phyloP scores from a whole-genome alignment of 306 rosid genomes.

The Dryas alaskensis region DNA sequence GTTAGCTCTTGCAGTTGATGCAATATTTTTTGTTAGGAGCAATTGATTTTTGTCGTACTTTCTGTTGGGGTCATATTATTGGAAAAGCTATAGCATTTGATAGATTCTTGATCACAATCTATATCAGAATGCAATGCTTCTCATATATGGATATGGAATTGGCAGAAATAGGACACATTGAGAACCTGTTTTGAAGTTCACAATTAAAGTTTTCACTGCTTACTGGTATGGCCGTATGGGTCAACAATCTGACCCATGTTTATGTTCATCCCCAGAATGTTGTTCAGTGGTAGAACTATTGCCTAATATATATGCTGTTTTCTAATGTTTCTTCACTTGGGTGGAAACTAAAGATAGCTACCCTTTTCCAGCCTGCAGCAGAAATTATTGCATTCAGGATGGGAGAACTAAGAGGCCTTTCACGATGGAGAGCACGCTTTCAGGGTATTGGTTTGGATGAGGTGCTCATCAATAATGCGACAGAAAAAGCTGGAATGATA shows the following conservation, averaged over 20 bases:
- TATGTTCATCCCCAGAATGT: not conserved
- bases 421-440: conserved; percentile 90
- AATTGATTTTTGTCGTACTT: not conserved
- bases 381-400: conserved; percentile 92
- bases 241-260: not conserved
- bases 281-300: not conserved
- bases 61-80: not conserved
- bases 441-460: conserved; percentile 80
- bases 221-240: not conserved
- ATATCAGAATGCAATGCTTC: not conserved
- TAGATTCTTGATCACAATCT: not conserved
- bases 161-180: not conserved
- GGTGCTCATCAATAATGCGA: conserved; percentile 64
- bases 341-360: conserved; percentile 30
- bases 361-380: conserved; percentile 73
- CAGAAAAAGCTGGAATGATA: conserved; percentile 91
- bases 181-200: not conserved
- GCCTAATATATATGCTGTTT: not conserved
- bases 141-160: not conserved
- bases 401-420: conserved; percentile 93
- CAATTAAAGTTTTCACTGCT: not conserved
- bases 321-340: conserved; percentile 9
- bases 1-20: conserved; percentile 11
- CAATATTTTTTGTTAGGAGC: conserved; percentile 1
- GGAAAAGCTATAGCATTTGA: not conserved